Base-by-base conservation (phyloP, 768 basidiomycete genomes). In the Boletus reticuloceps region DNA sequence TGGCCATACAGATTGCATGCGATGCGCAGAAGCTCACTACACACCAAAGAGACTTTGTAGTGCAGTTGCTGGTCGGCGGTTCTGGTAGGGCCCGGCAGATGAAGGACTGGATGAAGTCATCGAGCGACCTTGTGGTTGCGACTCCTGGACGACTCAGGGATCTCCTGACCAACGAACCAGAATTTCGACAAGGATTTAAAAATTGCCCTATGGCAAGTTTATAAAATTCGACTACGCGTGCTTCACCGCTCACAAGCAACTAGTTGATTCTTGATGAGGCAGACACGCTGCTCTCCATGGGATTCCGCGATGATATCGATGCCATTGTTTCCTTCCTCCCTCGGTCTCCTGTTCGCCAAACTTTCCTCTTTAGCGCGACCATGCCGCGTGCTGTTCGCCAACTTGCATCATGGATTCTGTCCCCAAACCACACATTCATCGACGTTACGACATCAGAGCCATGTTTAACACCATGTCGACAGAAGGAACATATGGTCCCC, bases 241-340 rank as follows among this genome's bases (percentile, higher is more conserved):
- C 20, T 36, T 56, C 37, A 43, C 22, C 25, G n/a, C 52, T 57
- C 31, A 60, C 54, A n/a, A 53, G 40, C 50, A 20, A 4, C 12
- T 58, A 93, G 90, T 80, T 98, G 50, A 80, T 98, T 55, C 77
- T 98, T 54, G 97, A 98, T 65, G 93, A 97, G 69, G 91, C 93
- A 12, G 94, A 98, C 65, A 91, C 88, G 0, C 77, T 96, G 13
- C 77, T 98, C 12, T 91, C 94, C 53, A 89, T 94, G 87, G 94
- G 94, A 61, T 97, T 96, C 81, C 82, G 88, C 5, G 81, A 86
- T 22, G 94, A 96, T 63, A 84, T 98, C 31, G 83, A 89, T 20
- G 82, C 79, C 2, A 92, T 96, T 62, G 71, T 80, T 29, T 65
- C 74, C 5, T 79, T 76, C 63, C 76, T 95, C n/a, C 86, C 88